Evolutionary conservation across 2,329 filamentous ascomycete species (phyloP), one percentile per base, ranked within the genome.

Genomic region (Phialemonium atrogriseum): DNA sequence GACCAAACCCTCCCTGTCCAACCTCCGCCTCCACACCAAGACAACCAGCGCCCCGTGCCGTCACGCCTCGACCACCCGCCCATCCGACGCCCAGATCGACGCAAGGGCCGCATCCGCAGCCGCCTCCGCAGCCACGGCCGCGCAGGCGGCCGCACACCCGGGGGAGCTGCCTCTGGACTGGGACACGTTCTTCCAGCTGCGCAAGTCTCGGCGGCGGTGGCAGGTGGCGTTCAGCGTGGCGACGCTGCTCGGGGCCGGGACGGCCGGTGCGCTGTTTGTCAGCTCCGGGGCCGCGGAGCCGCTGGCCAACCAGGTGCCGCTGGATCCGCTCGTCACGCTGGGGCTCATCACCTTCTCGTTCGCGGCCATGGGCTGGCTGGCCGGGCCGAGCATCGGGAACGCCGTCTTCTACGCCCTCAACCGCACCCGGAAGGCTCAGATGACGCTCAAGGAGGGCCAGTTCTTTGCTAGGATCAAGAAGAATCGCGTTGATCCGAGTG

Each of bases 381-480:
- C 78, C 15, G 91, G 91, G 0, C 91, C 91, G 0, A 80, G 80
- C 44, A 55, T 94, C 24, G 91, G 91, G 4, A 86, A 80, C 43
- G 70, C 73, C 7, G 64, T 86, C 5, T 98, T 95, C 60, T 84
- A 85, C 50, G 44, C 82, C 41, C 66, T 80, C 50, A 84, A 94
- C 58, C 66, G 79, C 44, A 71, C 74, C 48, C 76, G 78, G 52
- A 80, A 78, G 60, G 61, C 59, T 32, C 77, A 86, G 47, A 88
- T 95, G 64, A 75, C 73, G 24, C 55, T 69, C 55, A 96, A 95
- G 73, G 91, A 98, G 62, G 85, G 80, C 49, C 81, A 89, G 56
- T 95, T 98, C 66, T 95, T 89, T 59, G 76, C 80, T 39, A 75
- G 89, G 44, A 84, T 98, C 60, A 91, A 88, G 68, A 85, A 81